A percentile compares a stretch with the other conserved stretches of the same genome.
phyloP scores from a whole-genome alignment of 179 eudicot species.

The Vitellaria paradoxa region DNA sequence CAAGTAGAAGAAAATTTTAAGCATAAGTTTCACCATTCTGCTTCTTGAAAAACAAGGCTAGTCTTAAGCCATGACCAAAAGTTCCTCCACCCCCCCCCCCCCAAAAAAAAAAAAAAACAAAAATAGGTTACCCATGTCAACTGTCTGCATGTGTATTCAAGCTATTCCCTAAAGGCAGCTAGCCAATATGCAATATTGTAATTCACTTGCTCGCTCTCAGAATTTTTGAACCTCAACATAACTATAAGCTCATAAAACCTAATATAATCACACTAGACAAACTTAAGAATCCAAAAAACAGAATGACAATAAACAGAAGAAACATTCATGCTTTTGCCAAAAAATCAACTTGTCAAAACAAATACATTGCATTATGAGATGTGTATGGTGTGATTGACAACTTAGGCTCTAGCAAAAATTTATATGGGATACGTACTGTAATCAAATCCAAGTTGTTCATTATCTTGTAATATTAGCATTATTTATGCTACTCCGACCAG shows the following conservation, averaged over 20 bases:
- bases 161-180: neutral
- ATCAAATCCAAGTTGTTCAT: neutral
- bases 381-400: too few relatives aligned
- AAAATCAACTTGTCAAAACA: too few relatives aligned
- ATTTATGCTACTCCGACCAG: too few relatives aligned
- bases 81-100: too few relatives aligned
- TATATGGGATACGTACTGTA: neutral
- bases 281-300: neutral
- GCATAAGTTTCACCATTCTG: neutral
- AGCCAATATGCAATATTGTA: neutral
- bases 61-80: too few relatives aligned
- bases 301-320: neutral
- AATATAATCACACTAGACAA: neutral
- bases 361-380: too few relatives aligned
- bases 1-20: neutral
- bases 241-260: too few relatives aligned
- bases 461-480: neutral
- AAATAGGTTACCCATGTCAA: too few relatives aligned
- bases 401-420: too few relatives aligned
- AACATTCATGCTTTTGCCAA: neutral
- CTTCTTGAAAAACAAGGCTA: neutral
- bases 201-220: neutral
- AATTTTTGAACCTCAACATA: neutral
- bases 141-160: too few relatives aligned
- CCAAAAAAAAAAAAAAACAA: too few relatives aligned